A percentile compares a stretch with the other conserved stretches of the same genome.
Conservation (phyloP, 805 yeast genomes). For the Isabelozyma gotoi region DNA sequence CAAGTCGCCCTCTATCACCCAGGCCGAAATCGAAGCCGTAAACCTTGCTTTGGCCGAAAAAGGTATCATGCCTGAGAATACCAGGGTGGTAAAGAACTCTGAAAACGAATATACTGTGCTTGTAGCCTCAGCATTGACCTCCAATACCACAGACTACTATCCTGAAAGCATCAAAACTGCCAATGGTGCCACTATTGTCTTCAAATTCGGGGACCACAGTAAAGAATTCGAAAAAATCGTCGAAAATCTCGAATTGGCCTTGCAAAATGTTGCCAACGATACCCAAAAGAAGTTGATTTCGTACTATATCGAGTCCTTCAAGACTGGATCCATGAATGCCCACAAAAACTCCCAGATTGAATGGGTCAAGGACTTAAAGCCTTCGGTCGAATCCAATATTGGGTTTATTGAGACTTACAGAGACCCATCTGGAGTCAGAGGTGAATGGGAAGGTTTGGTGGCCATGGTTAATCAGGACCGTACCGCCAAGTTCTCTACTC, state of each 20-base stretch:
- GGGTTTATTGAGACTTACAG: constrained; percentile 93
- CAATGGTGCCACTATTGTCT: constrained; percentile 33
- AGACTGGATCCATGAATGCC: constrained; percentile 80
- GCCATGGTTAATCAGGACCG: constrained; percentile 88
- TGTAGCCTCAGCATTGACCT: constrained; percentile 64
- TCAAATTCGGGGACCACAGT: constrained; percentile 78
- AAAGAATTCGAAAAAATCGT: constrained; percentile 63
- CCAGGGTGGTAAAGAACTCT: constrained; percentile 62
- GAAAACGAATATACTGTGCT: constrained; percentile 53
- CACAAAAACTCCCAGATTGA: constrained; percentile 80
- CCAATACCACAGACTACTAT: constrained; percentile 50
- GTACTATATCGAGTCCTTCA: constrained; percentile 66
- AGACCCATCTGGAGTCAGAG: constrained; percentile 88
- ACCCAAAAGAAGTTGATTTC: constrained; percentile 67
- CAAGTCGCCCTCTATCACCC: constrained; percentile 42
- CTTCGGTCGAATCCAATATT: constrained; percentile 67
- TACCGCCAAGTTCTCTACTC: constrained; percentile 71
- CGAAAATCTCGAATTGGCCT: constrained; percentile 55
- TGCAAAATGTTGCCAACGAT: constrained; percentile 66
- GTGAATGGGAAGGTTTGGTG: constrained; percentile 91
- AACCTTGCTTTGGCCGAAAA: constrained; percentile 63
- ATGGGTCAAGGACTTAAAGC: constrained; percentile 88
- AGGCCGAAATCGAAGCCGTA: constrained; percentile 63
- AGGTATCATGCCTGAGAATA: constrained; percentile 75
- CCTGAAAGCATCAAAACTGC: constrained; percentile 39